These are phyloP conservation scores for Dryas drummondii DNA, from an alignment of 306 rosid genomes.

Conservation along the genomic window DNA sequence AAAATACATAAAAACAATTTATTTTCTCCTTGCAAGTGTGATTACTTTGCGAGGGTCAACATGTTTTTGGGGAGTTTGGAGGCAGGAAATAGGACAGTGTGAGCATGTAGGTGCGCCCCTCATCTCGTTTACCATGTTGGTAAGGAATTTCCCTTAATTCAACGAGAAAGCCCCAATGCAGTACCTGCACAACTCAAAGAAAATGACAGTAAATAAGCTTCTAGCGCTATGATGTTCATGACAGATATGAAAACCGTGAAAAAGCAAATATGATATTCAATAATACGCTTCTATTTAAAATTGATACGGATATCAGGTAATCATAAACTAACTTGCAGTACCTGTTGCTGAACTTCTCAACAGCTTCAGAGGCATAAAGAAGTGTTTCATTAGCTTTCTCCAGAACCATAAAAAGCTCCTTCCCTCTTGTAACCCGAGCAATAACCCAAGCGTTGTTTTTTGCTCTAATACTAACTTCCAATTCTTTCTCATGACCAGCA, in stretches of 20 bases:
- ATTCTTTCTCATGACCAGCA: conserved; percentile 57
- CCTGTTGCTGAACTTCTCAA: conserved; percentile 97
- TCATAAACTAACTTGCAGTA: conserved; percentile 18
- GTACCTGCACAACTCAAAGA: conserved; percentile 54
- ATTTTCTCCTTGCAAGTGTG: not conserved
- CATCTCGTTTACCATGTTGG: not conserved
- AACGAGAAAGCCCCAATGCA: conserved; percentile 85
- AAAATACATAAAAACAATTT: not conserved
- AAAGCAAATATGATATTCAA: not conserved
- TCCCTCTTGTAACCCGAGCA: conserved; percentile 80
- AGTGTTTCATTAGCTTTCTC: conserved; percentile 94
- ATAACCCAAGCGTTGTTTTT: conserved; percentile 96
- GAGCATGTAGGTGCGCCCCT: not conserved
- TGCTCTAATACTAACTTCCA: conserved; percentile 83
- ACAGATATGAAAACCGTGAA: not conserved
- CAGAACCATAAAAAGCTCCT: conserved; percentile 88
- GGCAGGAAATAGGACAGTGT: not conserved
- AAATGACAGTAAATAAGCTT: conserved; percentile 2
- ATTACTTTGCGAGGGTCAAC: not conserved
- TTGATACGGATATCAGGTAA: too few species aligned
- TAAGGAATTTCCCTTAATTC: conserved; percentile 42
- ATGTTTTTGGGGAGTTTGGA: not conserved
- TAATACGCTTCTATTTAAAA: too few species aligned
- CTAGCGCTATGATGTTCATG: not conserved
- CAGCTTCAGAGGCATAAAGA: conserved; percentile 89